phyloP scores from a whole-genome alignment of 768 basidiomycete genomes.

The Phylloporus rhodoxanthus region DNA sequence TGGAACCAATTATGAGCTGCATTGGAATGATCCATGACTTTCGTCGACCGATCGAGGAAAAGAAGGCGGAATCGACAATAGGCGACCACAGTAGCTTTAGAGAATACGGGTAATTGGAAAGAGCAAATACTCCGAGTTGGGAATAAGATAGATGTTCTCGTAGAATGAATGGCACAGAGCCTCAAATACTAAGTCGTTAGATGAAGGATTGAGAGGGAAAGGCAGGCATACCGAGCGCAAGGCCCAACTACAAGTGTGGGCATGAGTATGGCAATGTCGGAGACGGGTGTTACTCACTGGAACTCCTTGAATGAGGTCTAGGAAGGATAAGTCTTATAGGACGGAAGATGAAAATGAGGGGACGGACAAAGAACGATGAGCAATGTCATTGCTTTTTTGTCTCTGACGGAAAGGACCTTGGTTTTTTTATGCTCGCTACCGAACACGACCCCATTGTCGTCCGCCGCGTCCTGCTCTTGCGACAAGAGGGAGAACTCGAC shows the following conservation, averaged over 20 bases:
- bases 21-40: slow-evolving; percentile 99
- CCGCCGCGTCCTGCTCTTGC: slow-evolving; percentile 47
- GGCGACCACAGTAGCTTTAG: slow-evolving; percentile 97
- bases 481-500: slow-evolving; percentile 56
- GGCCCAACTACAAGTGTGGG: slow-evolving; percentile 52
- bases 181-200: slow-evolving; percentile 34
- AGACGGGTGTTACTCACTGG: slow-evolving; percentile 53
- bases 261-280: slow-evolving; percentile 8
- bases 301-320: slow-evolving; percentile 82
- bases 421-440: slow-evolving; percentile 29
- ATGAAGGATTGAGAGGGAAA: background rate
- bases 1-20: slow-evolving; percentile 79
- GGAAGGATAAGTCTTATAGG: slow-evolving; percentile 12
- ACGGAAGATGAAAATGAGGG: slow-evolving; percentile 4
- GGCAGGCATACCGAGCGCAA: slow-evolving; percentile 66
- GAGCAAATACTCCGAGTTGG: slow-evolving; percentile 88
- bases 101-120: slow-evolving; percentile 92
- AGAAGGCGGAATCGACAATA: slow-evolving; percentile 88
- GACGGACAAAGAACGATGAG: slow-evolving; percentile 83
- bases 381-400: slow-evolving; percentile 79
- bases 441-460: slow-evolving; percentile 34
- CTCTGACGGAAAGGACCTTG: slow-evolving; percentile 61
- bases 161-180: slow-evolving; percentile 94
- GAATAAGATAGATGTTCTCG: slow-evolving; percentile 95
- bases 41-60: slow-evolving; percentile 78